Base-by-base conservation (phyloP, 1,284 basidiomycete genomes). In the Salmacisia buchloeana region DNA sequence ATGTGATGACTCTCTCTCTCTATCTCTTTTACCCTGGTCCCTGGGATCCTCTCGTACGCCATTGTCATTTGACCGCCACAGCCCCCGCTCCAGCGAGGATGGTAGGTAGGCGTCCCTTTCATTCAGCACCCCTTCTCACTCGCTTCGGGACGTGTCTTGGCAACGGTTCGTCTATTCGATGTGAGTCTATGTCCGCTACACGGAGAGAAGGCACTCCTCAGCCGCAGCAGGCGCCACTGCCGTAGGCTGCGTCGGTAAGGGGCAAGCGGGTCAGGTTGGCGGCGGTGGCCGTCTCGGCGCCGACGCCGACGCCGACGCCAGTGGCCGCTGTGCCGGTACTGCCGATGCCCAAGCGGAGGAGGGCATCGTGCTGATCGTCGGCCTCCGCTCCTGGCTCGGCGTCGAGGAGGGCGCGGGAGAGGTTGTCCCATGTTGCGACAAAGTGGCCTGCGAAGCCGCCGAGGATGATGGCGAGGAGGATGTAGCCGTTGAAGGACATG, bases 401-500 rank as follows among this genome's bases (percentile, higher is more conserved):
- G 41, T n/a, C 34, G 23, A 33, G 21, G 29, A 65, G 39, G 21
- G 23, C 64, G n/a, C 59, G 15, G 41, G 45, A 38, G 38, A 66
- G 60, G 12, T 56, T 61, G 54, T 68, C 66, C 62, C 64, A 65
- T 21, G 66, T 60, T 25, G 41, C 29, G 49, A 66, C 45, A 41
- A 68, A 68, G 56, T 68, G 66, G 27, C 66, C 64, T 18, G 62
- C 33, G n/a, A 68, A 38, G 15, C 64, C 66, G 18, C 66, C 66
- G n/a, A 68, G 60, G 10, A 62, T 35, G 36, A 68, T 66, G 15
- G 60, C 31, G 41, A 68, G 49, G 38, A 68, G 46, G 41, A 68
- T 66, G 64, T 68, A 68, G 15, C 66, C 66, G 59, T 68, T 68
- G 57, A 59, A 68, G 12, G 60, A 63, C 66, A 68, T 68, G 43